Evolutionary conservation across 441 rosid genomes (phyloP), one percentile per base, ranked within the genome.

Genomic region (Pelargonium fulgidum): DNA sequence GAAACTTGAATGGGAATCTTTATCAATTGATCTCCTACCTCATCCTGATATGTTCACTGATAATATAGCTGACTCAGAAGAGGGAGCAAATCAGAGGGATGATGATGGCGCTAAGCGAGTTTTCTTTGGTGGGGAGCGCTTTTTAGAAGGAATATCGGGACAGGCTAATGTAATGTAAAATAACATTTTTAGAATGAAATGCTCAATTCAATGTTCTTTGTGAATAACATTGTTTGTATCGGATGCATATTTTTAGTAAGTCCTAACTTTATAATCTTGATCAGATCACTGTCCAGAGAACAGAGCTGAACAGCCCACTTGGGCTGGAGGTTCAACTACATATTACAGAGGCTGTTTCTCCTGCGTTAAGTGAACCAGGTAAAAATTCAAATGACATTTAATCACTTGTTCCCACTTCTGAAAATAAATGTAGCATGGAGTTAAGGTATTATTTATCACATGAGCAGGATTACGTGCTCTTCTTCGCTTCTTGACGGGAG

Each of bases 331-430:
- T 92, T 79, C 98, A 94, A 71, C 78, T 92, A 66, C 97, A 94
- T 82, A 81, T 92, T 68, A 87, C 96, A 59, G 98, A 92, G 84
- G 97, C 98, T 62, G 87, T 94, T 74, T 92, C 98, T 79, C 99
- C 99, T 69, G 94, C 99, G 62, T 78, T 94, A 79, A 94, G 98
- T 80, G 99, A 94, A 80, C 99, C 99, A 73, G 99, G 99, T 94
- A 79, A 67, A 58, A 68, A 62, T 10, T 52, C 41, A 68, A 68
- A 44, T 66, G 47, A 24, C 71, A 65, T 58, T 66, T 13, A 54
- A 52, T 50, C 17, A 22, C 59, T 29, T 41, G 39, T 64, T 47
- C 47, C 56, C 2, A 47, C 45, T 52, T 26, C 70, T 62, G 42
- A 33, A 70, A 76, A 58, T 50, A 29, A 65, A 14, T 65, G 33